These are phyloP conservation scores for Cercophora sp. DNA, from an alignment of 495 filamentous ascomycete genomes.

Conservation along the genomic window DNA sequence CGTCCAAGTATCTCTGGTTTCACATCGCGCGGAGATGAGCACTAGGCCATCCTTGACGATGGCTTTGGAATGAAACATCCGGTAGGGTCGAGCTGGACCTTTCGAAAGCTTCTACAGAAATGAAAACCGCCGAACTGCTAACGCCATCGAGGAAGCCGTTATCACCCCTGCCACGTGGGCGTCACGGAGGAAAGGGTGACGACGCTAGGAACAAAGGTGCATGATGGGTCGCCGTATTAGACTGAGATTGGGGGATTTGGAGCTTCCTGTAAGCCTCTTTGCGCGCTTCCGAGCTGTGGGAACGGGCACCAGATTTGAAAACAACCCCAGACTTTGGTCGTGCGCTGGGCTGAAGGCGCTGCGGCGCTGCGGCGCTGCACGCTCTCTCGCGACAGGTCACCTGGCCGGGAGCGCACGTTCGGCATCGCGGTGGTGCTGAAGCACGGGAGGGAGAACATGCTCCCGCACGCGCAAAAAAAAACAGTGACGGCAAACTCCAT, in stretches of 20 bases:
- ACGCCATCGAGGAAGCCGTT: not conserved
- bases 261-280: conserved; percentile 2
- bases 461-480: conserved; percentile 9
- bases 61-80: conserved; percentile 19
- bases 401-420: not conserved
- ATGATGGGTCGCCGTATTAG: conserved; percentile 5
- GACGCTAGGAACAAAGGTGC: not conserved
- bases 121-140: too few relatives aligned
- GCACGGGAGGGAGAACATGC: not conserved
- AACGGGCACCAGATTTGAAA: conserved; percentile 9
- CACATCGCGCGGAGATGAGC: conserved; percentile 12
- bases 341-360: conserved; percentile 8
- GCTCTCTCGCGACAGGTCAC: not conserved
- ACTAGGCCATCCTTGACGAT: not conserved
- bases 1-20: conserved; percentile 15
- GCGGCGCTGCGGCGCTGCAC: conserved; percentile 6
- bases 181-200: conserved; percentile 16
- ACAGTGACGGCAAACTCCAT: conserved; percentile 13
- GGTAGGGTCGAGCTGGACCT: not conserved
- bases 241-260: conserved; percentile 10
- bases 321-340: not conserved
- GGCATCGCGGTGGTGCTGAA: not conserved
- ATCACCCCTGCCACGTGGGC: conserved; percentile 18
- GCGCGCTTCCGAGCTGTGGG: conserved; percentile 2
- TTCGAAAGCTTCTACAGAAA: too few relatives aligned